Evolutionary conservation across 108 stramenopile species (phyloP).

Genomic region (Chaetoceros tenuissimus): DNA sequence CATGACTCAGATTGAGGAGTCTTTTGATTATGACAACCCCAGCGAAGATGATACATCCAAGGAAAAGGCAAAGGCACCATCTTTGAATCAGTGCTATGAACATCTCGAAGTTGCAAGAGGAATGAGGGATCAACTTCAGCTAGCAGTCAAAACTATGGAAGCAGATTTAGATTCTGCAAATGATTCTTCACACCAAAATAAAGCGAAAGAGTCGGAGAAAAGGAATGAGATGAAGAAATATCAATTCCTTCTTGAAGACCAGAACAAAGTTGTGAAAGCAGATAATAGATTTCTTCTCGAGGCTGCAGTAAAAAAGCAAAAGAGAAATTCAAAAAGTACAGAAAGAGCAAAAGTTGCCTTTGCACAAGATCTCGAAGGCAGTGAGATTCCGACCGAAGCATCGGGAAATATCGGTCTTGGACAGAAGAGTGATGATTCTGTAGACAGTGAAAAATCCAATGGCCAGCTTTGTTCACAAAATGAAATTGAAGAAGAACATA

Average conservation of each 20-base stretch:
- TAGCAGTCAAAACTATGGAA: background rate
- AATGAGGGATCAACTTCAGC: background rate
- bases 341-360: background rate
- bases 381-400: background rate
- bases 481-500: background rate
- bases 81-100: conserved; percentile 4
- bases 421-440: background rate
- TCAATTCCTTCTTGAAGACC: background rate
- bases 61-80: background rate
- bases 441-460: background rate
- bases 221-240: background rate
- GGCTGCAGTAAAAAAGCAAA: background rate
- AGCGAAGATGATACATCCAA: background rate
- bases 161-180: background rate
- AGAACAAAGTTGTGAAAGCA: background rate
- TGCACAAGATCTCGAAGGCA: background rate
- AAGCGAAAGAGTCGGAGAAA: background rate
- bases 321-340: background rate
- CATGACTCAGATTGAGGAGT: conserved; percentile 48
- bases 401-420: background rate
- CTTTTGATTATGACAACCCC: background rate
- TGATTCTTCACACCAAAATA: background rate
- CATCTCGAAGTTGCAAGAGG: conserved; percentile 5
- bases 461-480: background rate
- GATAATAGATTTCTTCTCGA: conserved; percentile 1